Evolutionary conservation across 2,329 filamentous ascomycete genomes (phyloP), one percentile per base, ranked within the genome.

Genomic region (Pseudocercospora vitis): DNA sequence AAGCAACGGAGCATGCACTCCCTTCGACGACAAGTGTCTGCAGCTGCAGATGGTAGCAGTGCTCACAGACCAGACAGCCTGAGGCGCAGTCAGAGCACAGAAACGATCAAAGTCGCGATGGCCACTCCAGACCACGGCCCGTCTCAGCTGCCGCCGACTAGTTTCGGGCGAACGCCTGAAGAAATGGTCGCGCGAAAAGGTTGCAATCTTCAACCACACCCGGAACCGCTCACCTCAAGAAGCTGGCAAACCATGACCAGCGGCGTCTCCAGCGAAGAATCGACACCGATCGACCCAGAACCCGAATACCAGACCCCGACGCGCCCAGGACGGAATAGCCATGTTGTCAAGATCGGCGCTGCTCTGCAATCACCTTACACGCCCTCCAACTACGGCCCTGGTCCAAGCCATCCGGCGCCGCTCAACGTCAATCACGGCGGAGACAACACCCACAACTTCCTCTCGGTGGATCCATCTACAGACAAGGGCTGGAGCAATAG

Each of bases 31-130:
- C 61, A 66, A 42, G 63, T 63, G 49, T 60, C 57, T 1, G 55
- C 58, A 8, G 58, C 59, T 11, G 47, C 64, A 19, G 39, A 29
- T 7, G 53, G 55, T 26, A 55, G 55, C 28, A 55, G 45, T 7
- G 39, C 18, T 12, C 53, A 48, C 29, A 49, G 55, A 33, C 51
- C 57, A 9, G 57, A 60, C 7, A 31, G 26, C 6, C 37, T 55
- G 28, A 63, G 53, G 37, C 57, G 72, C 19, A 69, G 59, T 24
- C 69, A 61, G 11, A 74, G 71, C 52, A 70, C 69, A 28, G 74
- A 76, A 48, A 77, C 74, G 0, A 76, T 77, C 31, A 70, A 74
- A 48, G 71, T 76, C 18, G 39, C 60, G 8, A 60, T 63, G 60
- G 56, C 53, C 18, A 60, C 59, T 3, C 60, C 60, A 7, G 54